Conservation (phyloP, 768 basidiomycete species). For the Collybia mongolica region DNA sequence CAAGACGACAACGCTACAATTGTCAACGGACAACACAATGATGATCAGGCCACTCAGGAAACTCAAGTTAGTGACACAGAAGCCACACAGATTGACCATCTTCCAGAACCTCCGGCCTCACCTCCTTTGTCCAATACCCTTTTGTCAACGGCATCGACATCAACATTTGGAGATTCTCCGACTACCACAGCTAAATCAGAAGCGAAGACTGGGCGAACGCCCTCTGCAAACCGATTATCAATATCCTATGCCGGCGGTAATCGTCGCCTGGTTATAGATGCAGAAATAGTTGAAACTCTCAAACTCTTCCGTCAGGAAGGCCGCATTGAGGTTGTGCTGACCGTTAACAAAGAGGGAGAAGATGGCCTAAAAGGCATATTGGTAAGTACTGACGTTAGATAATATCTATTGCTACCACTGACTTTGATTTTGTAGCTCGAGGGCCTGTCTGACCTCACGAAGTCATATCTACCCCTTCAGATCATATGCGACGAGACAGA, state of each 20-base stretch:
- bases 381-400: slow-evolving; percentile 40
- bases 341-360: slow-evolving; percentile 53
- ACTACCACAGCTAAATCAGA: slow-evolving; percentile 31
- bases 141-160: slow-evolving; percentile 36
- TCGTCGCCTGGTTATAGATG: slow-evolving; percentile 84
- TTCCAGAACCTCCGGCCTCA: slow-evolving; percentile 60
- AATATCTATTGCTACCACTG: slow-evolving; percentile 1
- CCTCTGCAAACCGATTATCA: slow-evolving; percentile 85
- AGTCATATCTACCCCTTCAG: slow-evolving; percentile 65
- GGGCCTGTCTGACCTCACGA: slow-evolving; percentile 66
- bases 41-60: slow-evolving; percentile 12
- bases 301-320: slow-evolving; percentile 81
- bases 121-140: slow-evolving; percentile 54
- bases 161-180: slow-evolving; percentile 46
- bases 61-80: slow-evolving; percentile 14
- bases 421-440: slow-evolving; percentile 54
- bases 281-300: slow-evolving; percentile 80
- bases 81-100: slow-evolving; percentile 39
- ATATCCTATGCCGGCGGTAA: slow-evolving; percentile 93
- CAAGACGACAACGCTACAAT: slow-evolving; percentile 22
- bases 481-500: slow-evolving; percentile 41
- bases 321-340: slow-evolving; percentile 79
- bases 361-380: slow-evolving; percentile 70
- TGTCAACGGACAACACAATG: slow-evolving; percentile 20
- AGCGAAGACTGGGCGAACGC: slow-evolving; percentile 41